Percentiles rank a stretch among this genome's conserved stretches.
phyloP scores from a whole-genome alignment of 2,329 filamentous ascomycete species.

The Fusarium abutilonis region DNA sequence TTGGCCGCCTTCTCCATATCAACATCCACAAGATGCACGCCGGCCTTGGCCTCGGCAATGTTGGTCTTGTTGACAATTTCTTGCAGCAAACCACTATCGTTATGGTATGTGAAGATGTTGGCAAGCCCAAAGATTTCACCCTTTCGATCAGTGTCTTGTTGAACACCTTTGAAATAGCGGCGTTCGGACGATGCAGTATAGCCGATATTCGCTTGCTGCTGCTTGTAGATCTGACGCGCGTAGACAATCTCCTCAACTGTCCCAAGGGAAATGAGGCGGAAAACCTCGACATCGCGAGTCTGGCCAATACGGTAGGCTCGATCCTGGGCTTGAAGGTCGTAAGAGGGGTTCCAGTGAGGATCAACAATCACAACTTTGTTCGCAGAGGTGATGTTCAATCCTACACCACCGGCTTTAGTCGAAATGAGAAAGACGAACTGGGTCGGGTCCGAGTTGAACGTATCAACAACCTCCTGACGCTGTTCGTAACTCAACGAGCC shows the following conservation, averaged over 20 bases:
- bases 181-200: conserved; percentile 93
- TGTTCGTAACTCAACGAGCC: conserved; percentile 86
- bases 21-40: conserved; percentile 81
- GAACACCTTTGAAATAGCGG: conserved; percentile 94
- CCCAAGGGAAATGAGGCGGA: conserved; percentile 86
- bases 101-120: conserved; percentile 87
- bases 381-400: conserved; percentile 94
- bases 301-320: conserved; percentile 96
- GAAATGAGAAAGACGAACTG: conserved; percentile 97
- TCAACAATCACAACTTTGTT: conserved; percentile 99
- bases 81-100: conserved; percentile 81
- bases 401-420: conserved; percentile 91
- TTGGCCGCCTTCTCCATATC: conserved; percentile 71
- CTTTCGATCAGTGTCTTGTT: conserved; percentile 81
- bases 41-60: conserved; percentile 89
- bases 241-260: conserved; percentile 98
- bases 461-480: conserved; percentile 81
- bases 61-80: conserved; percentile 99
- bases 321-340: conserved; percentile 95
- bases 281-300: conserved; percentile 91
- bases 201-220: conserved; percentile 97
- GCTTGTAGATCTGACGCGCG: conserved; percentile 97
- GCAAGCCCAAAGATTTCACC: conserved; percentile 92
- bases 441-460: conserved; percentile 86
- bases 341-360: conserved; percentile 96